A percentile compares a stretch with the other conserved stretches of the same genome.
phyloP scores from a whole-genome alignment of 2,329 filamentous ascomycete genomes.

The Alternaria gansuensis region DNA sequence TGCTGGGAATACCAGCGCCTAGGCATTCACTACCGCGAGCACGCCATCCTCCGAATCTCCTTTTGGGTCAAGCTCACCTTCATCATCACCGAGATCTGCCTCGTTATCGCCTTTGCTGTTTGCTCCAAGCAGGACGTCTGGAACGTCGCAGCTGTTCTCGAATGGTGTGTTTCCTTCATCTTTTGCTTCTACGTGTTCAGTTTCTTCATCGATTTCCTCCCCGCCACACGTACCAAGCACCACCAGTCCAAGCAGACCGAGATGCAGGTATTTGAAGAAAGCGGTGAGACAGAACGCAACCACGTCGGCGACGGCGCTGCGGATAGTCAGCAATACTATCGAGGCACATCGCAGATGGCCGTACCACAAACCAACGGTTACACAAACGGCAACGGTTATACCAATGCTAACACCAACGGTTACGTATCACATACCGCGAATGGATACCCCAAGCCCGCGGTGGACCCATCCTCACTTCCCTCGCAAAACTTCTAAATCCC shows the following conservation, averaged over 20 bases:
- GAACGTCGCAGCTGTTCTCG: constrained; percentile 78
- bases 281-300: constrained; percentile 11
- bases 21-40: constrained; percentile 78
- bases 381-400: constrained; percentile 18
- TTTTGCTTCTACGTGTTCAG: constrained; percentile 89
- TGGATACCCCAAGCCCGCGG: constrained; percentile 33
- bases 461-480: constrained; percentile 29
- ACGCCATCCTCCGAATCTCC: constrained; percentile 75
- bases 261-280: constrained; percentile 46
- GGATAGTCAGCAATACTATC: constrained; percentile 41
- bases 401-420: constrained; percentile 15
- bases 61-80: constrained; percentile 91
- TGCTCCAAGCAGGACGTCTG: constrained; percentile 60
- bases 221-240: constrained; percentile 71
- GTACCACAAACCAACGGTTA: constrained; percentile 22
- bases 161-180: constrained; percentile 81
- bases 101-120: constrained; percentile 77
- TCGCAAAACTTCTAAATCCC: constrained; percentile 43
- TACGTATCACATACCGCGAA: constrained; percentile 23
- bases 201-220: constrained; percentile 87
- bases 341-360: constrained; percentile 29
- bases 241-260: constrained; percentile 50
- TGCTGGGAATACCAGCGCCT: constrained; percentile 91
- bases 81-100: constrained; percentile 77
- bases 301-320: constrained; percentile 37